Evolutionary conservation across 148 eudicot genomes (phyloP), one percentile per base, ranked within the genome.

Genomic region (Vaccinium corymbosum): DNA sequence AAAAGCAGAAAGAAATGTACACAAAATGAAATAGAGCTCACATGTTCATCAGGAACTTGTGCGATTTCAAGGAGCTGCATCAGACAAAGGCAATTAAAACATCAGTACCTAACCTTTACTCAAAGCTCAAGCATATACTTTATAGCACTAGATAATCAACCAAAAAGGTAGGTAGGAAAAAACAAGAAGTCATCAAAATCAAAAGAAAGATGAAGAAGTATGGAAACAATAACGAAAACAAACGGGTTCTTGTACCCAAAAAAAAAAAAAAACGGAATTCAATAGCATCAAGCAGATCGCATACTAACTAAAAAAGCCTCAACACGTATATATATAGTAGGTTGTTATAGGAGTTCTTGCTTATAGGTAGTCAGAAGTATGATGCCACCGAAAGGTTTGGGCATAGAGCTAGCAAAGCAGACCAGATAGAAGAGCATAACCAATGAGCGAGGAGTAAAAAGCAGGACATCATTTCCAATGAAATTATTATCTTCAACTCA

Each of bases 61-160:
- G 72, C 72, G 11, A 66, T 66, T 27, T 66, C 72, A 27, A 66
- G 72, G 14, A 66, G 72, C 72, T 66, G 72, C 72, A 66, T 66
- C 32, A 22, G 35, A 25, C 72, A 25, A 64, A 66, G 35, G 72
- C 72, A 66, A 7, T 12, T 32, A 66, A 64, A n/a, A 66, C 13
- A 25, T 66, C 25, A 66, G 16, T 66, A 66, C 25, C 14, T 2
- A 2, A 25, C 72, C 25, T 22, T 38, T 66, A 66, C 9, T 25
- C 12, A 12, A 10, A 66, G 14, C 35, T 22, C 22, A 25, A 66
- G 11, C 6, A 9, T 20, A 66, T 22, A 66, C 2, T 66, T 8
- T 66, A 25, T 66, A 66, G 35, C 72, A 66, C 32, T 9, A 3
- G 15, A 73, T 22, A 75, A n/a, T 75, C n/a, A 74, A 72, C 15